Conservation (phyloP, 768 basidiomycete species). For the Psilocybe cyanescens region DNA sequence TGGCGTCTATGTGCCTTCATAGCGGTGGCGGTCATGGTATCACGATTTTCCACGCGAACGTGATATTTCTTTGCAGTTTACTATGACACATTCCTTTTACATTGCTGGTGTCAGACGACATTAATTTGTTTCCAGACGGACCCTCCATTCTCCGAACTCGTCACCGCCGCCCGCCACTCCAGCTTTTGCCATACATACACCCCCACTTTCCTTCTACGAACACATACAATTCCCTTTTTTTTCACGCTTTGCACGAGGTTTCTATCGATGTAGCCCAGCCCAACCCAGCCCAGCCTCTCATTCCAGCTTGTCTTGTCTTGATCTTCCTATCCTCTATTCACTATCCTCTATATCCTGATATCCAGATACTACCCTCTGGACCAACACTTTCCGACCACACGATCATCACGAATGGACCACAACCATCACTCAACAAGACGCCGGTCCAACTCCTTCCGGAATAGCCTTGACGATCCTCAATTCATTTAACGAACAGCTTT, state of each 20-base stretch:
- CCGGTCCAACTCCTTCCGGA: not conserved
- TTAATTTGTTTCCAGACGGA: not conserved
- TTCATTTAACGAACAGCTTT: not conserved
- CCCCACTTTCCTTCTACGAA: not conserved
- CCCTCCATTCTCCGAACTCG: not conserved
- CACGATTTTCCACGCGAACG: slow-evolving; percentile 65
- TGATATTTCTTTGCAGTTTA: slow-evolving; percentile 17
- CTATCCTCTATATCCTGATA: too few relatives aligned
- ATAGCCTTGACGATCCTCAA: not conserved
- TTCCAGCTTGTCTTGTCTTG: too few relatives aligned
- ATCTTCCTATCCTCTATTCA: too few relatives aligned
- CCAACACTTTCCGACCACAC: too few relatives aligned
- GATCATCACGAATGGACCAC: too few relatives aligned
- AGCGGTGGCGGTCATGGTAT: slow-evolving; percentile 77
- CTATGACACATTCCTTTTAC: not conserved
- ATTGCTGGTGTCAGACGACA: not conserved
- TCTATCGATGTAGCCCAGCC: not conserved
- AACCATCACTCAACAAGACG: too few relatives aligned
- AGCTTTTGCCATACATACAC: not conserved
- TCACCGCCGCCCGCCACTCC: not conserved
- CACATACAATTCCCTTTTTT: not conserved
- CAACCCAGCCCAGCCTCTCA: not conserved
- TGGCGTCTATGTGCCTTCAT: slow-evolving; percentile 86
- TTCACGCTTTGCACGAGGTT: not conserved
- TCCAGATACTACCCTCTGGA: too few relatives aligned